Conservation (phyloP, 2,329 filamentous ascomycete genomes). For the Aureobasidium zeae region DNA sequence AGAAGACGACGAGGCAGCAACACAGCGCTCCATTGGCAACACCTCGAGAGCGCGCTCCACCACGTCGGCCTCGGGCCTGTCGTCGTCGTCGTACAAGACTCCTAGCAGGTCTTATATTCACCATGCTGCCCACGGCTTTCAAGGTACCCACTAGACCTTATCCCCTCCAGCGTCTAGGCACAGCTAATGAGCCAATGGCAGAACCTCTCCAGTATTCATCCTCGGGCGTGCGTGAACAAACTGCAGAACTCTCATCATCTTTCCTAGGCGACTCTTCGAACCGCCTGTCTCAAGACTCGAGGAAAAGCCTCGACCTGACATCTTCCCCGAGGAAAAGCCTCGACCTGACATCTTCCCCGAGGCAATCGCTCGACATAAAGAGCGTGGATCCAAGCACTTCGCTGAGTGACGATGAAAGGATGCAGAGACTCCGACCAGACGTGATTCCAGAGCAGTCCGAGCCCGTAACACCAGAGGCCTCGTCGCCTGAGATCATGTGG, state of each 20-base stretch:
- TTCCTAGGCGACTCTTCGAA: constrained; percentile 27
- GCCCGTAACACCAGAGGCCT: constrained; percentile 24
- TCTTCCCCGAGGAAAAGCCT: constrained; percentile 1
- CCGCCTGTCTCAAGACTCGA: constrained; percentile 11
- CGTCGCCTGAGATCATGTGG: constrained; percentile 13
- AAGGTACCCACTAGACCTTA: constrained; percentile 14
- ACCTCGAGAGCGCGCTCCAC: constrained; percentile 17
- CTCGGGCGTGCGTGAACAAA: constrained; percentile 31
- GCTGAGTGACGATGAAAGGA: constrained; percentile 15
- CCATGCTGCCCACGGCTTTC: constrained; percentile 21
- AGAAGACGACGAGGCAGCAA: constrained; percentile 11
- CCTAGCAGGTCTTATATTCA: constrained; percentile 31
- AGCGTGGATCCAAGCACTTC: constrained; percentile 12
- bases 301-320: constrained; percentile 11
- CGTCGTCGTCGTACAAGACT: constrained; percentile 25
- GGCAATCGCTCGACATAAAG: constrained; percentile 20
- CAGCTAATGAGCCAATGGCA: constrained; percentile 26
- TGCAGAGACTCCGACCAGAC: constrained; percentile 17
- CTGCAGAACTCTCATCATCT: constrained; percentile 31
- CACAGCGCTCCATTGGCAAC: constrained; percentile 12
- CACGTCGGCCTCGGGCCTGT: constrained; percentile 20
- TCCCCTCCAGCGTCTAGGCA: neutral
- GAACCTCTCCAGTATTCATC: constrained; percentile 36
- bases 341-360: constrained; percentile 12
- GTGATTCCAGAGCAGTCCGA: constrained; percentile 29